Evolutionary conservation across 257 asterid species (phyloP), one percentile per base, ranked within the genome.

Genomic region (Nicotiana tomentosiformis): DNA sequence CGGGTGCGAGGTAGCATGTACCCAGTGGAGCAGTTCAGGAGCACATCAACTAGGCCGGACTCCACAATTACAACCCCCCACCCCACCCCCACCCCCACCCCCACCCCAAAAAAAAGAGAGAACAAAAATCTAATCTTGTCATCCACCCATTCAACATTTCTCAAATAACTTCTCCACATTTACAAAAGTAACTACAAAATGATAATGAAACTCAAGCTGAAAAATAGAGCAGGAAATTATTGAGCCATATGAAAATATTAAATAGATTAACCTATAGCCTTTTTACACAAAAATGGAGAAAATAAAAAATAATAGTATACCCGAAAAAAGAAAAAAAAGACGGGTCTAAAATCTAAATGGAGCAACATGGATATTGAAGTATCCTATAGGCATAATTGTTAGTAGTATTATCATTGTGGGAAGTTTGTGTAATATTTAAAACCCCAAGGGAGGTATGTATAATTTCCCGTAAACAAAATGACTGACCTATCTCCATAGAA

Each of bases 401-500:
- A 7, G 49, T 7, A 7, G 10, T 39, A 39, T 39, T 7, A 39
- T 39, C 49, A 39, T 39, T 39, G 10, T 39, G 49, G 43, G 78
- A 43, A 70, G 37, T 70, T 43, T 43, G 60, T 70, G 60, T 70
- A 43, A 43, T 12, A 70, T 11, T 43, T 70, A 57, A 43, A 70
- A 43, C 20, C 35, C 49, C 60, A 20, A 11, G 78, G 35, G 37
- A 70, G 20, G 7, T 20, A 70, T 1, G 35, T 12, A 10, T 80
- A 39, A 9, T 7, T 35, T 37, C 23, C 35, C 20, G 1, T 5
- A 53, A 43, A 65, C 5, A 76, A 32, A 68, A 15, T 3, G 30
- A 64, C 89, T 6, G 10, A 94, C 99, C 97, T 32, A 77, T 79
- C 83, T 89, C 93, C 97, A 90, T 91, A 0, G 77, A 82, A 87